Evolutionary conservation across 2,329 filamentous ascomycete genomes (phyloP).

Genomic region (Alternaria dauci): DNA sequence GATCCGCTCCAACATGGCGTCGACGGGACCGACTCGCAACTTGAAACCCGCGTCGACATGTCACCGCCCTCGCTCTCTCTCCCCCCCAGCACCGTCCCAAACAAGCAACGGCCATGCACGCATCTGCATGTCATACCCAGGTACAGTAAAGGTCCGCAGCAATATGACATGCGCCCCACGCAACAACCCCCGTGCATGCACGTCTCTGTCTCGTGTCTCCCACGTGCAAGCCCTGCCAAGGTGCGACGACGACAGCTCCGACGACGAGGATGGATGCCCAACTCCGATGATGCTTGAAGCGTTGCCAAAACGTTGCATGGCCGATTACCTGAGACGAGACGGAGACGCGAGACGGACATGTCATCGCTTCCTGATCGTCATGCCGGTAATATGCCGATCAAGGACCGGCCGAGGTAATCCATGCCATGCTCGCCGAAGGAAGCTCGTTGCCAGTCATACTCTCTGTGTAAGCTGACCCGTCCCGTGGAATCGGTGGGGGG

Average conservation of each 20-base stretch:
- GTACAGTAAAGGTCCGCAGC: not conserved
- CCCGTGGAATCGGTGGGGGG: not conserved
- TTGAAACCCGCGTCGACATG: not conserved
- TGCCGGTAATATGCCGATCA: slow-evolving; percentile 6
- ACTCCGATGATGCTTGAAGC: not conserved
- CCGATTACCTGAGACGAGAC: not conserved
- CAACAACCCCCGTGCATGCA: not conserved
- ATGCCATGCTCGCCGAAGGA: not conserved
- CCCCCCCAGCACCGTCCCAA: not conserved
- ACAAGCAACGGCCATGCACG: not conserved
- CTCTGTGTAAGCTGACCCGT: not conserved
- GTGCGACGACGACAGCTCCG: not conserved
- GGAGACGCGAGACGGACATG: not conserved
- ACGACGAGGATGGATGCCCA: not conserved
- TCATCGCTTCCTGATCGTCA: not conserved
- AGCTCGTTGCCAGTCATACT: not conserved
- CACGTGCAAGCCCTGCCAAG: not conserved
- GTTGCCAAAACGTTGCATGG: not conserved
- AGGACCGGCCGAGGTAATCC: not conserved
- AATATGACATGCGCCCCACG: not conserved
- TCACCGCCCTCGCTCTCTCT: not conserved
- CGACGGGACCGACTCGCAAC: not conserved
- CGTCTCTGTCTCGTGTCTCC: not conserved
- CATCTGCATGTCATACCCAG: not conserved
- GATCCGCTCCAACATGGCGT: not conserved